A percentile compares a stretch with the other conserved stretches of the same genome.
These are phyloP conservation scores for Thalia dealbata DNA, from an alignment of 176 grass and related monocot species.

Conservation along the genomic window DNA sequence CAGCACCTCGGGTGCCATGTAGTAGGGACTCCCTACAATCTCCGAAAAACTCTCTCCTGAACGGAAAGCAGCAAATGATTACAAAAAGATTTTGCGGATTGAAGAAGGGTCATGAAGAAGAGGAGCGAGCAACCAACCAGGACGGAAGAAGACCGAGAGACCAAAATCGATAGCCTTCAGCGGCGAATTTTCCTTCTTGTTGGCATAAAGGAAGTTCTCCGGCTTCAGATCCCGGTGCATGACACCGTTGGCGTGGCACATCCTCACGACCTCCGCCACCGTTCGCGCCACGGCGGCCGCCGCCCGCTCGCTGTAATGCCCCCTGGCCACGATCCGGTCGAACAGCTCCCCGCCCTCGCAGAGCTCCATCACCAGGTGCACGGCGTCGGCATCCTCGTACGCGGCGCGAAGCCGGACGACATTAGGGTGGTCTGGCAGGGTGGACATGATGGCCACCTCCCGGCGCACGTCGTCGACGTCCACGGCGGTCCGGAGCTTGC, in stretches of 20 bases:
- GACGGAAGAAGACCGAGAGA: conserved; percentile 81
- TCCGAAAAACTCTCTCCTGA: conserved; percentile 75
- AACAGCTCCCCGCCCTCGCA: conserved; percentile 97
- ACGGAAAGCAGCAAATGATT: neutral
- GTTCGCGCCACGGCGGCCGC: conserved; percentile 71
- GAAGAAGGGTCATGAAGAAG: neutral
- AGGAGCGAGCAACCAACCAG: conserved; percentile 35
- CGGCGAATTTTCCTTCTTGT: conserved; percentile 83
- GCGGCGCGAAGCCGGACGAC: conserved; percentile 78
- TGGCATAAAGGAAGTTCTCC: conserved; percentile 84
- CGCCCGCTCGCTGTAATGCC: conserved; percentile 83
- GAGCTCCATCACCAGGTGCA: conserved; percentile 97
- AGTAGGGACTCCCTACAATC: conserved; percentile 98
- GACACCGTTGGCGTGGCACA: conserved; percentile 86
- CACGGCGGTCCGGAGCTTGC: conserved; percentile 36
- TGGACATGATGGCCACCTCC: conserved; percentile 96
- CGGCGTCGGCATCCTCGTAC: conserved; percentile 82
- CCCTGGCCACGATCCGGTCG: conserved; percentile 78
- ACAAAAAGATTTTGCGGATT: neutral
- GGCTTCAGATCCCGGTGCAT: conserved; percentile 97
- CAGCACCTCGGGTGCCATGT: conserved; percentile 98
- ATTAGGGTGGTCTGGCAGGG: conserved; percentile 65
- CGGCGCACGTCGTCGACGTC: conserved; percentile 91
- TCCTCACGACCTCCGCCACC: conserved; percentile 96
- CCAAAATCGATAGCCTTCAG: conserved; percentile 98